A percentile compares a stretch with the other conserved stretches of the same genome.
phyloP scores from a whole-genome alignment of 2,329 filamentous ascomycete genomes.

The Bimuria novae-zelandiae region DNA sequence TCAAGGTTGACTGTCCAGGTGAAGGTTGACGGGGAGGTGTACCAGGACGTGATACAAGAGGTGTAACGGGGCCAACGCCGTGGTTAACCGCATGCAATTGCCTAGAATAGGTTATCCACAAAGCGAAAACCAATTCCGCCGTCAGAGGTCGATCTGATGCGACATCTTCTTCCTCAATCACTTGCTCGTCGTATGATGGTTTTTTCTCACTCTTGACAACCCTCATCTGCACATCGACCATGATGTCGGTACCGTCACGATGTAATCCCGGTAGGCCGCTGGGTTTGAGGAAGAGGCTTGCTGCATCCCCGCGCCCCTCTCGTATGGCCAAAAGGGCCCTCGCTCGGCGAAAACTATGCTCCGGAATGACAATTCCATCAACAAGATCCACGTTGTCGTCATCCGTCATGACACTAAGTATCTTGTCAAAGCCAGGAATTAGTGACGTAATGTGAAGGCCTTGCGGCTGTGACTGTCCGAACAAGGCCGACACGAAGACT shows the following conservation, averaged over 20 bases:
- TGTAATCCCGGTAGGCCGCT: slow-evolving; percentile 85
- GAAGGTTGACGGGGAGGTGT: slow-evolving; percentile 80
- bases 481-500: slow-evolving; percentile 89
- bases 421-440: slow-evolving; percentile 84
- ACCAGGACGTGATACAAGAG: slow-evolving; percentile 64
- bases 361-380: slow-evolving; percentile 95
- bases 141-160: slow-evolving; percentile 53
- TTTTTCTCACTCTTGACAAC: slow-evolving; percentile 83
- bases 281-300: slow-evolving; percentile 78
- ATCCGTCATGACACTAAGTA: slow-evolving; percentile 79
- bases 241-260: slow-evolving; percentile 87
- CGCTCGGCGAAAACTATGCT: slow-evolving; percentile 92
- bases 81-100: slow-evolving; percentile 80
- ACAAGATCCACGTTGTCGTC: slow-evolving; percentile 82
- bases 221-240: slow-evolving; percentile 94
- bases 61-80: slow-evolving; percentile 65
- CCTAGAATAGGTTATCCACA: slow-evolving; percentile 97
- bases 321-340: slow-evolving; percentile 81
- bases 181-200: slow-evolving; percentile 59
- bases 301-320: slow-evolving; percentile 76
- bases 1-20: slow-evolving; percentile 66
- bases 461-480: slow-evolving; percentile 84
- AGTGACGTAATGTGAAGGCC: slow-evolving; percentile 78
- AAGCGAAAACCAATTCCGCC: slow-evolving; percentile 81
- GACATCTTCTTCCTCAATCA: slow-evolving; percentile 63